Base-by-base conservation (phyloP, 371 early-diverging fungal species). In the Dichotomocladium elegans region DNA sequence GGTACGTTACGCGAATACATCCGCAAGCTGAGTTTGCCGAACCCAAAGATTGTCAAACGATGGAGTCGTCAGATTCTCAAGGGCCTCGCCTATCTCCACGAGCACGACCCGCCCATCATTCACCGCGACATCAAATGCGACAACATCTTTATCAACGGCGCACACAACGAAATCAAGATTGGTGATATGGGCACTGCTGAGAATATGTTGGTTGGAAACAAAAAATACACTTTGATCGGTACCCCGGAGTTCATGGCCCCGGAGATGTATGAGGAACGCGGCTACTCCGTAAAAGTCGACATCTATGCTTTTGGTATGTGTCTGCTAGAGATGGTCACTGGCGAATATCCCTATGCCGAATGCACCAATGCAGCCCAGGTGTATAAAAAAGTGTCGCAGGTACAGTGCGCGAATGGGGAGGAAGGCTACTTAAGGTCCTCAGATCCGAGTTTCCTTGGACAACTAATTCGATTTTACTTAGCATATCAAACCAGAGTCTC, bases 181-280 rank as follows among this genome's bases (percentile, higher is more conserved):
- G 95, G 95, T 41, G 95, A 95, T 68, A 83, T 95, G 84, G 95
- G 95, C 11, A 87, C 89, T 0, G 92, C 95, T 4, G 89, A 88
- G 65, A 61, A 55, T 44, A 67, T 67, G 64, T 64, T 61, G 33
- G 42, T 69, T 52, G 90, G 91, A 74, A 89, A 81, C 59, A 89
- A 92, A 49, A 87, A 89, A 56, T 91, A 91, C 54, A 93, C 93
- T 1, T 80, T 94, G 27, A 90, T 92, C 50, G 92, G 94, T 17
- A 93, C 94, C 1, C 94, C 94, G 7, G 92, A 95, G 60, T 95
- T 92, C 56, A 92, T 93, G 92, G 93, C 91, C n/a, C 95, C 95
- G n/a, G 95, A 95, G 70, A 86, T 94, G 77, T 95, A 96, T 63
- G 88, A 91, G 54, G 92, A 93, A 65, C 82, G 88, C 47, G 87